Evolutionary conservation across 257 asterid species (phyloP), one percentile per base, ranked within the genome.

Genomic region (Nicotiana attenuata): DNA sequence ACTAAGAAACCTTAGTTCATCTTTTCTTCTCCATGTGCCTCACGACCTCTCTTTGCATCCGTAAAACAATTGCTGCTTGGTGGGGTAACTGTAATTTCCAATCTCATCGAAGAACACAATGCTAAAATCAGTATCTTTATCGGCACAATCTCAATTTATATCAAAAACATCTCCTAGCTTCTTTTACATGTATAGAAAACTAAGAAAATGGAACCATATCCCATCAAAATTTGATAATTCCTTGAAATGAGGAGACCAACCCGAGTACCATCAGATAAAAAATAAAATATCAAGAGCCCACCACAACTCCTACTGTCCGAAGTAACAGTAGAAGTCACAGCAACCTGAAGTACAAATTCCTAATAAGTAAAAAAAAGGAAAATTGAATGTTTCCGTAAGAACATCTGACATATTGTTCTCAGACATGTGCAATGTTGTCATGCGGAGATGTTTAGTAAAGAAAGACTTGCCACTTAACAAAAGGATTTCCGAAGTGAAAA

Each of bases 401-500:
- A 52, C 19, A 52, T 14, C 24, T 4, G 29, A 73, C 61, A 73
- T 47, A 73, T 73, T 47, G 50, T 52, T 52, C 19, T 52, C 19
- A 52, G 19, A 52, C 16, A 15, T 52, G 19, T 15, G 57, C 16
- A 14, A 52, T 14, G 57, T 52, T 52, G 19, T 52, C 57, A 52
- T 52, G 17, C 19, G 19, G 24, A 73, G 41, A 45, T 47, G 24
- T 73, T 80, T 86, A 76, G 82, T 55, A 82, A 38, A 45, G 79
- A 55, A 85, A 71, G 35, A 91, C 98, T 87, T 92, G 87, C 99
- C 99, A 96, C 86, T 90, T 91, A 22, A 66, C 45, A 80, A 84
- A 89, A 85, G 97, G 97, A 86, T 92, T 96, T 85, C 97, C 97
- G 61, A 96, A 96, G 84, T 91, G 92, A 82, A 96, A 85, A 88